A percentile compares a stretch with the other conserved stretches of the same genome.
Evolutionary conservation across 2,329 filamentous ascomycete genomes (phyloP).

Genomic region (Cladophialophora carrionii): DNA sequence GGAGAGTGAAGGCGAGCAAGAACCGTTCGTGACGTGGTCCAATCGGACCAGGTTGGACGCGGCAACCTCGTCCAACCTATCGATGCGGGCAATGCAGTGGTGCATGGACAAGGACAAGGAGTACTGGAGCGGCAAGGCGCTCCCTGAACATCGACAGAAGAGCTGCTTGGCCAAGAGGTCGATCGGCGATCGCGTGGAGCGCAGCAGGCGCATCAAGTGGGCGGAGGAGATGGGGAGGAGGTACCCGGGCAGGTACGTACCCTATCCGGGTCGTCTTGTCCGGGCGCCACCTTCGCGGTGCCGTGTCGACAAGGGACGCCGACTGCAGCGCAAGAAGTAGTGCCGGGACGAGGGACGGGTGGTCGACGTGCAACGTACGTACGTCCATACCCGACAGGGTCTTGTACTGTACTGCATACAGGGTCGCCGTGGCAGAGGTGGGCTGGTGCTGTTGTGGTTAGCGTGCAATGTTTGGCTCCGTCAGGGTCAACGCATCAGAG

Average conservation of each 20-base stretch:
- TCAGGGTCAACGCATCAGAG: background rate
- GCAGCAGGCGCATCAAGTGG: background rate
- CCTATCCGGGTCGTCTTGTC: slow-evolving; percentile 1
- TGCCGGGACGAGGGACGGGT: background rate
- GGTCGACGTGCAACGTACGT: background rate
- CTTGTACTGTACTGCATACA: background rate
- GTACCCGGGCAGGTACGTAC: background rate
- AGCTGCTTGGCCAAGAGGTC: background rate
- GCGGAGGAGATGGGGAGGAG: slow-evolving; percentile 1
- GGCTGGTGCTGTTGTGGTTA: background rate
- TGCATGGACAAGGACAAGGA: slow-evolving; percentile 8
- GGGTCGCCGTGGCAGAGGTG: background rate
- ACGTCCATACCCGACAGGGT: background rate
- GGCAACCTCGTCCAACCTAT: background rate
- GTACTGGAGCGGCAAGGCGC: background rate
- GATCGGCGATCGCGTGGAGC: background rate
- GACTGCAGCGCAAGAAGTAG: background rate
- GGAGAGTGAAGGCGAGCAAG: slow-evolving; percentile 2
- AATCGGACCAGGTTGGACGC: background rate
- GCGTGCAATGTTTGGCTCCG: background rate
- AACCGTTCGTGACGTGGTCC: background rate
- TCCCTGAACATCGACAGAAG: background rate
- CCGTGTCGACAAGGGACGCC: background rate
- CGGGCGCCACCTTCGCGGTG: background rate
- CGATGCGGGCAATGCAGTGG: background rate